These are phyloP conservation scores for Puccinia sorghi DNA, from an alignment of 1,284 basidiomycete genomes.

Conservation along the genomic window DNA sequence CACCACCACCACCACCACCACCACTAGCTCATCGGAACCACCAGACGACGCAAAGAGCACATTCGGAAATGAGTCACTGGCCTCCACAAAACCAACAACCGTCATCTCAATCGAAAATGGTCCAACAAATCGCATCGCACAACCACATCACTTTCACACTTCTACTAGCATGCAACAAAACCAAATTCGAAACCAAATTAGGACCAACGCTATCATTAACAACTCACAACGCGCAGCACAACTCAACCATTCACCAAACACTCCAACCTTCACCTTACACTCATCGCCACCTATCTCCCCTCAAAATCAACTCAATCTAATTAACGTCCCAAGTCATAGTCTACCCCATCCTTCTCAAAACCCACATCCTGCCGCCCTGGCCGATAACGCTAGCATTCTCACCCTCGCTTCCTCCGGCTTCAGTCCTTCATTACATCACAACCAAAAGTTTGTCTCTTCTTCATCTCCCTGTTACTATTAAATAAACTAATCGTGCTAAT, in stretches of 20 bases:
- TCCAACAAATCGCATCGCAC: conserved; percentile 42
- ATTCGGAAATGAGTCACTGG: conserved; percentile 33
- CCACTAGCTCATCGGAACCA: not conserved
- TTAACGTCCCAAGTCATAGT: conserved; percentile 42
- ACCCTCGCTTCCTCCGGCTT: conserved; percentile 46
- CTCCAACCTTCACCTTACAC: conserved; percentile 20
- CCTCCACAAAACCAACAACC: conserved; percentile 49
- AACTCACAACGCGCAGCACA: conserved; percentile 8
- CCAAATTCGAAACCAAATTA: no score
- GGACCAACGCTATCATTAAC: conserved; percentile 19
- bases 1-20: not conserved
- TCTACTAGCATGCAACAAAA: not conserved
- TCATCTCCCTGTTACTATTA: not conserved
- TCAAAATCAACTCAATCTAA: conserved; percentile 11
- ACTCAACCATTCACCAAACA: conserved; percentile 6
- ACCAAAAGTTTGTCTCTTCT: conserved; percentile 36
- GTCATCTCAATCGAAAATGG: conserved; percentile 41
- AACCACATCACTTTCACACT: conserved; percentile 2
- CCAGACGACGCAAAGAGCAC: conserved; percentile 26
- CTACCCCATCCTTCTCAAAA: conserved; percentile 49
- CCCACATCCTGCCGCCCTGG: conserved; percentile 43
- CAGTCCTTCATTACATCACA: conserved; percentile 35
- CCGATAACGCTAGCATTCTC: conserved; percentile 49
- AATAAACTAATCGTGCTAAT: not conserved
- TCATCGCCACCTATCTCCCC: conserved; percentile 13